These are phyloP conservation scores for Nitzschia putrida DNA, from an alignment of 108 stramenopile species.

Conservation along the genomic window DNA sequence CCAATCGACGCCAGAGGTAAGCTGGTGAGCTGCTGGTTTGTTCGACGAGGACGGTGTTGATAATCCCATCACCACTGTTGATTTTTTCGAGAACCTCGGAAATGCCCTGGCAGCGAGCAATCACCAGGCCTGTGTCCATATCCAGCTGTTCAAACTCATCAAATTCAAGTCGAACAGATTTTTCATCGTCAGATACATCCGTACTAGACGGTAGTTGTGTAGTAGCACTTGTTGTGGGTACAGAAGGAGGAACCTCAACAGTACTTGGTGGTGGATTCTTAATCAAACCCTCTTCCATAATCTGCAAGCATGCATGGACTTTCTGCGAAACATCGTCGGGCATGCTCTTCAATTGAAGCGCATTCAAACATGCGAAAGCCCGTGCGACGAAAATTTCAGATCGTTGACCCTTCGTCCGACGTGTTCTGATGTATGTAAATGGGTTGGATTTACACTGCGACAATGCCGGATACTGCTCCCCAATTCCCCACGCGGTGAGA, in stretches of 20 bases:
- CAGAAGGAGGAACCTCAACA: neutral
- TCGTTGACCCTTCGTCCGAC: conserved; percentile 1
- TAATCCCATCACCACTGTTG: neutral
- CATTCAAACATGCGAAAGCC: conserved; percentile 10
- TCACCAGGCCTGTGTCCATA: neutral
- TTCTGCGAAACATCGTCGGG: neutral
- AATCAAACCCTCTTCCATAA: conserved; percentile 17
- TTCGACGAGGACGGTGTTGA: neutral
- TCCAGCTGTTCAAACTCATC: conserved; percentile 4
- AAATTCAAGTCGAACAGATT: neutral
- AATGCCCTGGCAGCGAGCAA: neutral
- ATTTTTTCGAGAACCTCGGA: neutral
- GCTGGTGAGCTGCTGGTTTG: neutral
- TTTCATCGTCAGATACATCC: neutral
- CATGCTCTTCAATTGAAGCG: neutral
- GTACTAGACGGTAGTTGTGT: neutral
- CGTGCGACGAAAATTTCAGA: conserved; percentile 33
- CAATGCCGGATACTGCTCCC: conserved; percentile 11
- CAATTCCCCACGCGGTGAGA: conserved; percentile 4
- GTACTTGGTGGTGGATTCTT: neutral
- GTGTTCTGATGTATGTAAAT: neutral
- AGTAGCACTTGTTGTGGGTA: too few relatives aligned
- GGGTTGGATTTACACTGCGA: neutral
- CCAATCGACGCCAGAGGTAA: neutral
- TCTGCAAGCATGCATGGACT: conserved; percentile 12